Base-by-base conservation (phyloP, 106 monocot genomes). In the Dioscorea dumetorum region DNA sequence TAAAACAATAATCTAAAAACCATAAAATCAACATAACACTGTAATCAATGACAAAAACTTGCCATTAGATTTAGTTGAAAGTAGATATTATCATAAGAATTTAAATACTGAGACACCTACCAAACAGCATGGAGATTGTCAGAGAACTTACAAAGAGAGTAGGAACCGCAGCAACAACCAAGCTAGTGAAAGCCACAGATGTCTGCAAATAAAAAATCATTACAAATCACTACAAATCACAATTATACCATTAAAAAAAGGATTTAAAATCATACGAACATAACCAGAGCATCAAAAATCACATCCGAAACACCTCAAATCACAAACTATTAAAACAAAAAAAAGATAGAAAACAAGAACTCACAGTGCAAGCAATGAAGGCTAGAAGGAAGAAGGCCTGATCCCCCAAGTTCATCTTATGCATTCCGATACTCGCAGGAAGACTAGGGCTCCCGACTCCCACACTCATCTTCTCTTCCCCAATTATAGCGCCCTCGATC, bases 151-250 rank as follows among this genome's bases (percentile, higher is more conserved):
- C 94, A 71, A 33, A 67, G 5, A 95, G 67, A 64, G 94, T 91
- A 10, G 91, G 91, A 83, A 95, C 56, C 54, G 77, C 79, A 73
- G 83, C 94, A 77, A 83, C 66, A 61, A 95, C 83, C 18, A 95
- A 21, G 72, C 94, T 85, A 22, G 88, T 78, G 76, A 95, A 95
- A 68, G 94, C 85, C 56, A 91, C 63, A 34, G 91, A 79, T 7
- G 83, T 85, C 94, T 95, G 91, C 77, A 87, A 56, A 1, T 56
- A 58, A n/a, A 58, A 60, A 66, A 48, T 51, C 48, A 75, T 14
- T 24, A 31, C 14, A 49, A 6, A 41, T 41, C 10, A 41, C 9
- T 41, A 41, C 41, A 10, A 41, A 6, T 6, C 41, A 6, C 41
- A 41, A 28, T 41, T 41, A 41, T 41, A 8, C 41, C 41, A 28